Evolutionary conservation across 1,139 yeast species (phyloP).

Genomic region (Taiozyma sp.): DNA sequence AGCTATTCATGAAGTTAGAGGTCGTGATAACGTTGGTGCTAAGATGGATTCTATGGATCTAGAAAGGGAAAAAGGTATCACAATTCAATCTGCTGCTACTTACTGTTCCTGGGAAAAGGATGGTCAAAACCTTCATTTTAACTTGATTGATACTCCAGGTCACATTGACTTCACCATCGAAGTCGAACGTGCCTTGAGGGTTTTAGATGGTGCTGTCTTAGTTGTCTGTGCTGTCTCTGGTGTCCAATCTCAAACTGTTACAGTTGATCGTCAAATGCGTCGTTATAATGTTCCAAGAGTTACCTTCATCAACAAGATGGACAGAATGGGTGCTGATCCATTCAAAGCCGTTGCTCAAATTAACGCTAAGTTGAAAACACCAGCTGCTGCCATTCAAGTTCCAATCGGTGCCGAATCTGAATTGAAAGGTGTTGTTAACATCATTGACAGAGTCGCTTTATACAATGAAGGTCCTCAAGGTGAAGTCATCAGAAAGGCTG

Average conservation of each 20-base stretch:
- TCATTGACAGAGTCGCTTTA: constrained; percentile 80
- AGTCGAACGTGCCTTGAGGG: constrained; percentile 96
- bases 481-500: constrained; percentile 57
- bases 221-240: constrained; percentile 99
- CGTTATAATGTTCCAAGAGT: constrained; percentile 96
- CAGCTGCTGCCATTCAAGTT: constrained; percentile 97
- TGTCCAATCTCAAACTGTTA: constrained; percentile 96
- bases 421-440: constrained; percentile 84
- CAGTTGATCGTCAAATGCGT: constrained; percentile 98
- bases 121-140: constrained; percentile 70
- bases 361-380: constrained; percentile 78
- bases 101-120: constrained; percentile 94
- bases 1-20: constrained; percentile 97
- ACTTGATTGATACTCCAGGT: constrained; percentile 96
- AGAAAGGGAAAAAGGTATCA: constrained; percentile 96
- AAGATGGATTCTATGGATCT: constrained; percentile 98
- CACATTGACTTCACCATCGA: constrained; percentile 98
- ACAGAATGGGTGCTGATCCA: constrained; percentile 98
- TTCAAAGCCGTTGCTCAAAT: constrained; percentile 93
- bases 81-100: constrained; percentile 98
- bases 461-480: constrained; percentile 95
- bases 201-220: constrained; percentile 94
- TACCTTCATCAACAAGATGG: constrained; percentile 97
- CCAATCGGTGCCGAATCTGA: constrained; percentile 93
- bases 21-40: constrained; percentile 97